These are phyloP conservation scores for Cryptococcus sp. DNA, from an alignment of 1,284 basidiomycete genomes.

Conservation along the genomic window DNA sequence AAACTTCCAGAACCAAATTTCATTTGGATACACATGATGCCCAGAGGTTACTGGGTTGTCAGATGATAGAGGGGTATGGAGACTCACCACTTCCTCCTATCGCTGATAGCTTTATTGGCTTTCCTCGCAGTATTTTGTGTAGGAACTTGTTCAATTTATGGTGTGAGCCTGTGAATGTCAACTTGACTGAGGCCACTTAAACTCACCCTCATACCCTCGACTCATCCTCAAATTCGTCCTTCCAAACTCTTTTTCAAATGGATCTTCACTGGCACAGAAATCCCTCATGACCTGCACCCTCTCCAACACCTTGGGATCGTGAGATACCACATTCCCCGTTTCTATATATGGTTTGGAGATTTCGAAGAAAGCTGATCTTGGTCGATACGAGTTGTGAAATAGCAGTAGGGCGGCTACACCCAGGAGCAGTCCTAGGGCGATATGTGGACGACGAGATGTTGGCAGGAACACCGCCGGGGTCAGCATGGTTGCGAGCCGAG, in stretches of 20 bases:
- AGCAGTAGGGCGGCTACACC: conserved; percentile 9
- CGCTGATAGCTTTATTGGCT: conserved; percentile 31
- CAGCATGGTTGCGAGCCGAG: too few species aligned
- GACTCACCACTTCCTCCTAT: conserved; percentile 44
- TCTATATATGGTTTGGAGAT: background rate
- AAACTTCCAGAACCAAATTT: conserved; percentile 39
- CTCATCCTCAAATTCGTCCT: conserved; percentile 35
- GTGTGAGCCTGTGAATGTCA: conserved; percentile 26
- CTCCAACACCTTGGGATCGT: conserved; percentile 7
- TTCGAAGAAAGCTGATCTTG: background rate
- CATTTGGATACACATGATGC: conserved; percentile 30
- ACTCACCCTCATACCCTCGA: conserved; percentile 41
- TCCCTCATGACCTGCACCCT: conserved; percentile 13
- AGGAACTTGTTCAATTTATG: conserved; percentile 25
- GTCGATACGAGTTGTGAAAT: conserved; percentile 8
- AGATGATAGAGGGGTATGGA: background rate
- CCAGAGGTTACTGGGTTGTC: conserved; percentile 37
- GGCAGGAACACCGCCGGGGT: background rate
- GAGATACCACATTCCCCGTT: conserved; percentile 6
- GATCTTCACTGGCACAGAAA: conserved; percentile 20
- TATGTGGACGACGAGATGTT: conserved; percentile 10
- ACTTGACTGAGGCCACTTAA: background rate
- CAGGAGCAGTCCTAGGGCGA: conserved; percentile 7
- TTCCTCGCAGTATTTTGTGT: conserved; percentile 35
- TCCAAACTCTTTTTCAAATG: conserved; percentile 34